A percentile compares a stretch with the other conserved stretches of the same genome.
Evolutionary conservation across 176 grass and related monocot genomes (phyloP).

Genomic region (Metroxylon sagu): DNA sequence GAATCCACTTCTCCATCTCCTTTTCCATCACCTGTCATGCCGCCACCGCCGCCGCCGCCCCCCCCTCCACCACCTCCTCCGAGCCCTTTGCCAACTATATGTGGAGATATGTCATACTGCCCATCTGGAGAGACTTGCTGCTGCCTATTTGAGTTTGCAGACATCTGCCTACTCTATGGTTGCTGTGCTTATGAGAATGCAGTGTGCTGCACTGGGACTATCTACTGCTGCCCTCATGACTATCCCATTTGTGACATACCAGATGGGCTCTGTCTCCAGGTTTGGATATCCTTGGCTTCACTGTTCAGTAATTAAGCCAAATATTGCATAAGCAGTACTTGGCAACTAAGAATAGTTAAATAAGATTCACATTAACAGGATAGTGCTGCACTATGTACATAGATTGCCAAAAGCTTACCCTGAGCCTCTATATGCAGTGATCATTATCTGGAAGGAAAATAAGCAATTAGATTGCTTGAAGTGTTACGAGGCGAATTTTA

Average conservation of each 20-base stretch:
- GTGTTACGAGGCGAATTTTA: no score
- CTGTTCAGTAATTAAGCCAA: no score
- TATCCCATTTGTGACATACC: slow-evolving; percentile 39
- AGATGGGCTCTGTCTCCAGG: slow-evolving; percentile 35
- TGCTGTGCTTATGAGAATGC: slow-evolving; percentile 43
- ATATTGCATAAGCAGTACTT: no score
- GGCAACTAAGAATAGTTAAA: no score
- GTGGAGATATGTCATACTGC: slow-evolving; percentile 38
- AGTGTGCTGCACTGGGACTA: slow-evolving; percentile 32
- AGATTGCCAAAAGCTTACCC: no score
- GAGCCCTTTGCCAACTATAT: slow-evolving; percentile 20
- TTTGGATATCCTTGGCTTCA: slow-evolving; percentile 6
- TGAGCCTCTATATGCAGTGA: no score
- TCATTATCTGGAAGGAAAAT: no score
- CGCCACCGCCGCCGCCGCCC: slow-evolving; percentile 3
- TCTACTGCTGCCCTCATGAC: slow-evolving; percentile 41
- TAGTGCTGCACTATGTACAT: no score
- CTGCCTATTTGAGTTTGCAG: slow-evolving; percentile 27
- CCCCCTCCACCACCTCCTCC: slow-evolving; percentile 3
- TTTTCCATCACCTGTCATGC: slow-evolving; percentile 25
- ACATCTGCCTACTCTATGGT: slow-evolving; percentile 32
- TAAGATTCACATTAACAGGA: no score
- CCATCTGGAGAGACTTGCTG: slow-evolving; percentile 37
- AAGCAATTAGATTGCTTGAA: no score
- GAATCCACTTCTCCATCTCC: slow-evolving; percentile 8